Conservation (phyloP, 2,329 filamentous ascomycete genomes). For the Clonostachys byssicola region DNA sequence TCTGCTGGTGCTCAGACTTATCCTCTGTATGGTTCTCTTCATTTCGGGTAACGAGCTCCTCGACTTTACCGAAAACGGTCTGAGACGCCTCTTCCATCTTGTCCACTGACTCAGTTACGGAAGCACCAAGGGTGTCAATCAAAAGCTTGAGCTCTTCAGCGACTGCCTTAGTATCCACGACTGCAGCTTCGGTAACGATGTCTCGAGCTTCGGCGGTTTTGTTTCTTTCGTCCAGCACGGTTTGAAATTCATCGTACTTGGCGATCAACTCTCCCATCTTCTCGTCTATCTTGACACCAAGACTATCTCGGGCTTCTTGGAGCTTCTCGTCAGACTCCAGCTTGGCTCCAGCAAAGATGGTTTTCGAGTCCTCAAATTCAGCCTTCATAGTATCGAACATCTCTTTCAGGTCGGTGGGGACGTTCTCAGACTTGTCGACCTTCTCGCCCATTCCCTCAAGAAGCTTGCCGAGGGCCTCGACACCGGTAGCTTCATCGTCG, state of each 20-base stretch:
- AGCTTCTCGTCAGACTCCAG: constrained; percentile 81
- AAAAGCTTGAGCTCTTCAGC: constrained; percentile 84
- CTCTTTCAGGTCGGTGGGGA: constrained; percentile 63
- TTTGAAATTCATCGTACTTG: constrained; percentile 86
- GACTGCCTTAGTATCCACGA: constrained; percentile 71
- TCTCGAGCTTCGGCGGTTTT: constrained; percentile 72
- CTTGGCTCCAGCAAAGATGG: constrained; percentile 74
- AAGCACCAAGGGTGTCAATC: constrained; percentile 78
- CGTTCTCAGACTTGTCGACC: constrained; percentile 50
- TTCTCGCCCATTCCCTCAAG: constrained; percentile 64
- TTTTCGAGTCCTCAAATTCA: constrained; percentile 84
- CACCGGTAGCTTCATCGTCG: constrained; percentile 66
- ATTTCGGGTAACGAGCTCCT: constrained; percentile 70
- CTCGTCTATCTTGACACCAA: constrained; percentile 55
- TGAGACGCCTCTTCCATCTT: constrained; percentile 85
- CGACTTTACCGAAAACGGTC: constrained; percentile 78
- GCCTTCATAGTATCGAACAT: constrained; percentile 72
- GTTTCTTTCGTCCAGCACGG: constrained; percentile 67
- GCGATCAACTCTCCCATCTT: constrained; percentile 72
- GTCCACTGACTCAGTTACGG: constrained; percentile 77
- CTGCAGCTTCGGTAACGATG: constrained; percentile 66
- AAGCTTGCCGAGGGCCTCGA: constrained; percentile 70
- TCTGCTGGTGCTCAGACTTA: constrained; percentile 77
- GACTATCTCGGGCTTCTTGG: constrained; percentile 47
- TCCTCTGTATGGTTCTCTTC: constrained; percentile 71